These are phyloP conservation scores for Trametes punicea DNA, from an alignment of 768 basidiomycete species.

Conservation along the genomic window DNA sequence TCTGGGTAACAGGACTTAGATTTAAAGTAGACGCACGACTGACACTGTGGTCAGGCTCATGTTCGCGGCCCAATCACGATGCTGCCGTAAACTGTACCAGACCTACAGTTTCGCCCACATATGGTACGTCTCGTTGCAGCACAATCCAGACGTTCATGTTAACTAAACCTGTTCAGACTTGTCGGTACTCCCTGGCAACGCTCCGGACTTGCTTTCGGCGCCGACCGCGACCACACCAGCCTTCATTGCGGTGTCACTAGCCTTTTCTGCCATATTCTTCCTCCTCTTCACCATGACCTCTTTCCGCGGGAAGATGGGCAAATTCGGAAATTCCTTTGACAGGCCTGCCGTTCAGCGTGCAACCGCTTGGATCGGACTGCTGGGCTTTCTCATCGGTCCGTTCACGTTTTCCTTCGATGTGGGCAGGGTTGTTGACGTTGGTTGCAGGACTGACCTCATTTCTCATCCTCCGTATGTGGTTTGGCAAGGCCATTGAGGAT, in stretches of 20 bases:
- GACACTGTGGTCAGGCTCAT: conserved; percentile 52
- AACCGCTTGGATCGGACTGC: conserved; percentile 72
- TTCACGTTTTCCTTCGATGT: background rate
- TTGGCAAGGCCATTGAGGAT: conserved; percentile 73
- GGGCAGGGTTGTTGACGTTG: background rate
- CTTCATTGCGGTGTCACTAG: conserved; percentile 61
- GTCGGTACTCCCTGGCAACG: conserved; percentile 54
- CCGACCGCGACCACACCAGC: conserved; percentile 59
- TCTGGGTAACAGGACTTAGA: conserved; percentile 45
- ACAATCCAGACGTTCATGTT: background rate
- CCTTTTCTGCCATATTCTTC: conserved; percentile 59
- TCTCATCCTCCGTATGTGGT: conserved; percentile 75
- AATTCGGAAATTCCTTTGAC: conserved; percentile 46
- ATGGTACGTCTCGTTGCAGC: conserved; percentile 43
- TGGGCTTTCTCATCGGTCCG: conserved; percentile 72
- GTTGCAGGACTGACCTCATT: conserved; percentile 61
- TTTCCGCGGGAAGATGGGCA: conserved; percentile 62
- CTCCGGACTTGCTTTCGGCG: conserved; percentile 55
- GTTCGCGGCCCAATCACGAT: conserved; percentile 48
- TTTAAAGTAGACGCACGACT: conserved; percentile 6
- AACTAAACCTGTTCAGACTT: conserved; percentile 43
- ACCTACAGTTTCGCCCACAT: conserved; percentile 53
- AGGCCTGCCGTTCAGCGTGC: conserved; percentile 54
- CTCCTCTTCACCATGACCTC: conserved; percentile 62
- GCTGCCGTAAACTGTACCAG: conserved; percentile 53